Evolutionary conservation across 768 basidiomycete species (phyloP), one percentile per base, ranked within the genome.

Genomic region (Coprinellus micaceus): DNA sequence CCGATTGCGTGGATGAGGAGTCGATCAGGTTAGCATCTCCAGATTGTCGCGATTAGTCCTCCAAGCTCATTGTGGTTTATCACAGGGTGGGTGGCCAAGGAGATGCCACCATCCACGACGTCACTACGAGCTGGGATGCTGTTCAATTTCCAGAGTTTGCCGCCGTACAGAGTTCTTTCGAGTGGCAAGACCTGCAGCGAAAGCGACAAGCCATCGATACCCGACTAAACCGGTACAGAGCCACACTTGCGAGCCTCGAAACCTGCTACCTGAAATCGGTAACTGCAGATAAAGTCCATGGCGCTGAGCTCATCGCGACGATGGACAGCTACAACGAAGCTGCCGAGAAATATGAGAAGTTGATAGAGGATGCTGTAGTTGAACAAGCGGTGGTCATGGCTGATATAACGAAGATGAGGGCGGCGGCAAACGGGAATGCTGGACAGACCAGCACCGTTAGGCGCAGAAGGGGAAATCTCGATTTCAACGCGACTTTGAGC

Each of bases 21-120:
- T 77, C 76, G 15, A 60, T 79, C 21, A 71, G 72, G 77, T 77
- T 36, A 33, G 68, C 59, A 4, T 13, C 29, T 33, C 33, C 13
- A 33, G n/a, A 2, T 13, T 28, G 28, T 37, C 10, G 29, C 10
- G 19, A 28, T 6, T 48, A 17, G 17, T 44, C 29, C 21, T 17
- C n/a, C n/a, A n/a, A n/a, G 43, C 43, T n/a, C 22, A 46, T 37
- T 37, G 9, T 37, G 19, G 48, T 50, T 7, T 54, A 25, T 9
- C 57, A 12, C 54, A 78, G 77, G 54, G 77, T 78, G 2, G 74
- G 78, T 63, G 77, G 77, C 11, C 62, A 68, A 19, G 75, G 77
- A 19, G 60, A 65, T 46, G 77, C 75, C 4, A 77, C 73, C 1
- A 79, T 80, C 40, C 76, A 79, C 46, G 77, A 78, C 56, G 76